Evolutionary conservation across 257 asterid species (phyloP), one percentile per base, ranked within the genome.

Genomic region (Perilla frutescens): DNA sequence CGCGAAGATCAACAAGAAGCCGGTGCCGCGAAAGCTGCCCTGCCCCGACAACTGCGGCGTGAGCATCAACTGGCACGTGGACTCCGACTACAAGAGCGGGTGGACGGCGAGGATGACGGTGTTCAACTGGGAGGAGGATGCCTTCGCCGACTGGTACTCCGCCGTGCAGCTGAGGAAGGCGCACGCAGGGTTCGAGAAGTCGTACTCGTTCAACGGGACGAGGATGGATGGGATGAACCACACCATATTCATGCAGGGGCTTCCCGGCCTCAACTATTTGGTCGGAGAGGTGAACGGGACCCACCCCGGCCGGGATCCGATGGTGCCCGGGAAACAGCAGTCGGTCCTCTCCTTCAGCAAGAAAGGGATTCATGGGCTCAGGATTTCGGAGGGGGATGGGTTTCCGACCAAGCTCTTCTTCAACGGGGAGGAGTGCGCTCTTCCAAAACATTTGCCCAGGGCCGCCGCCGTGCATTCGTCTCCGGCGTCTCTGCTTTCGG

Each of bases 1-100:
- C 79, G 91, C 96, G 7, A 72, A 61, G 9, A 31, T 94, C 11
- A 84, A 87, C 43, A 77, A 84, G 67, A 66, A 20, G 1, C 32
- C 70, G 0, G 29, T 91, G 1, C 99, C 99, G 0, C 26, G 14
- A 1, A 90, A 71, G 53, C 53, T 84, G 62, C 99, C 99, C 0
- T 94, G 99, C 68, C 96, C 97, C 0, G 97, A 94, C 55, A 91
- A 94, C 62, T 91, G 99, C 62, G 99, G 97, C 2, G 91, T 94
- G 49, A 90, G 93, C 85, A 77, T 94, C 48, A 94, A 94, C 79
- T 91, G 99, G 99, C 99, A 94, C 77, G 49, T 94, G 0, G 97
- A 94, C 36, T 84, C 93, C 1, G 96, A 91, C 54, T 91, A 81
- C 80, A 90, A 83, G 51, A 75, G 37, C 34, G 97, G 99, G 26